Evolutionary conservation across 129 eudicot genomes (phyloP).

Genomic region (Flaveria linearis): DNA sequence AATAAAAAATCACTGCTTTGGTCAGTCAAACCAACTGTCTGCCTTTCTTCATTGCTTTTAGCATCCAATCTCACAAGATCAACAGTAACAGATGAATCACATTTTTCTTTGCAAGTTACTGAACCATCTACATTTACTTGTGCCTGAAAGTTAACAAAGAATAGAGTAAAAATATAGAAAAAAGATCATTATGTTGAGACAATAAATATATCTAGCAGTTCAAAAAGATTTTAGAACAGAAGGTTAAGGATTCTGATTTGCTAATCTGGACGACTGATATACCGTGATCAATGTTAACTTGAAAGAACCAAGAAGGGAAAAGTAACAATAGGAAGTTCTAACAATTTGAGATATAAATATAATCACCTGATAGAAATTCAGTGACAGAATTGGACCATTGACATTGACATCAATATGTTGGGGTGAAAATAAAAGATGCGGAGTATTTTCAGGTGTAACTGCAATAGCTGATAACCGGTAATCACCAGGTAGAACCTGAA

Average conservation of each 20-base stretch:
- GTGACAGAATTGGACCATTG: slow-evolving; percentile 65
- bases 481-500: slow-evolving; percentile 95
- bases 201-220: slow-evolving; percentile 3
- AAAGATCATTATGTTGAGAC: not conserved
- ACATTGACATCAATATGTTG: slow-evolving; percentile 72
- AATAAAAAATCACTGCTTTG: slow-evolving; percentile 67
- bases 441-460: slow-evolving; percentile 63
- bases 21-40: slow-evolving; percentile 53
- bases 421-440: slow-evolving; percentile 84
- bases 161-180: slow-evolving; percentile 22
- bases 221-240: slow-evolving; percentile 18
- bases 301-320: slow-evolving; percentile 1
- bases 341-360: slow-evolving; percentile 23
- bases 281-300: slow-evolving; percentile 4
- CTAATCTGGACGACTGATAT: slow-evolving; percentile 5
- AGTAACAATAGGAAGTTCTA: not conserved
- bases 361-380: slow-evolving; percentile 84
- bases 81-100: slow-evolving; percentile 76
- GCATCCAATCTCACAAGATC: slow-evolving; percentile 64
- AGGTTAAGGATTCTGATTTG: slow-evolving; percentile 13
- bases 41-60: slow-evolving; percentile 51
- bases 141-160: slow-evolving; percentile 55
- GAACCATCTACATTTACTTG: slow-evolving; percentile 78
- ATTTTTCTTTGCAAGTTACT: slow-evolving; percentile 83
- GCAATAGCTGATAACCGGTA: slow-evolving; percentile 92